Base-by-base conservation (phyloP, 2,329 filamentous ascomycete genomes). In the Aureobasidium melanogenum region DNA sequence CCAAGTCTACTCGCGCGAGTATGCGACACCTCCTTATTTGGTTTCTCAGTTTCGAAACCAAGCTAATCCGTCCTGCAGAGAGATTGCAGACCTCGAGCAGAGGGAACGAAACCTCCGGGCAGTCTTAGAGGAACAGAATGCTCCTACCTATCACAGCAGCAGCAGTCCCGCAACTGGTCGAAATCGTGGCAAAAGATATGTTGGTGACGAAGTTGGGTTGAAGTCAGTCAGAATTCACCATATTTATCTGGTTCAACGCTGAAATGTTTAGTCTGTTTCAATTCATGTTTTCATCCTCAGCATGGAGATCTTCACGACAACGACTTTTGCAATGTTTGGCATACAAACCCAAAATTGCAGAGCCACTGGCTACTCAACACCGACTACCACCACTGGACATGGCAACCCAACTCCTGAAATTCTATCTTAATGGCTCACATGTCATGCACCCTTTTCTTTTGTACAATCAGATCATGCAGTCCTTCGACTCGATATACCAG, bases 1-100 rank as follows among this genome's bases (percentile, higher is more conserved):
- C 15, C 61, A 66, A 36, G 48, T 58, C 19, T 65, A 65, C n/a
- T 63, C 64, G 7, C 55, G 63, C 7, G 56, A 65, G 46, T 65
- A 64, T 38, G 51, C 1, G n/a, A n/a, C n/a, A n/a, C n/a, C n/a
- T n/a, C n/a, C n/a, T n/a, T n/a, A n/a, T n/a, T n/a, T n/a, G n/a
- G n/a, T n/a, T n/a, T n/a, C n/a, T n/a, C n/a, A n/a, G n/a, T n/a
- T n/a, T n/a, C n/a, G n/a, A n/a, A n/a, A n/a, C n/a, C n/a, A n/a
- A n/a, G n/a, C 15, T 32, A 9, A 32, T 10, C 10, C 30, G 1
- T 1, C 1, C 2, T 9, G 4, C 3, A 43, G 39, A 14, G 39
- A 43, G 7, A 43, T 43, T 14, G 39, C 39, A 14, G 19, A 19
- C 7, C 39, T 43, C 8, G 39, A 43, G 9, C 6, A 24, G 9